Conservation (phyloP, 345 rosid genomes). For the thale cress (Arabidopsis thaliana) region TAIR10.1 NC_003070.9:17799001-17799500, state of each 20-base stretch:
- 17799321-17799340: no score
- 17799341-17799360: no score
- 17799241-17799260: no score
- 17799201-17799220: background rate
- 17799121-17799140: background rate
- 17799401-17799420: no score
- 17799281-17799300: no score
- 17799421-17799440: background rate
- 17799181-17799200: background rate
- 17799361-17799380: no score
- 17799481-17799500: background rate
- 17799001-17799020: background rate
- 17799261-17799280: no score
- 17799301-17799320: no score
- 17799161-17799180: background rate
- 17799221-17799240: no score
- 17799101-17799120: background rate
- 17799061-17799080: background rate
- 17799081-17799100: background rate
- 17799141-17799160: background rate
- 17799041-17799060: no score
- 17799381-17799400: no score
- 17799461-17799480: background rate
- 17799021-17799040: no score
- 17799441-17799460: constrained; percentile 3